Conservation (phyloP, 2,329 filamentous ascomycete genomes). For the Neurospora sp. region DNA sequence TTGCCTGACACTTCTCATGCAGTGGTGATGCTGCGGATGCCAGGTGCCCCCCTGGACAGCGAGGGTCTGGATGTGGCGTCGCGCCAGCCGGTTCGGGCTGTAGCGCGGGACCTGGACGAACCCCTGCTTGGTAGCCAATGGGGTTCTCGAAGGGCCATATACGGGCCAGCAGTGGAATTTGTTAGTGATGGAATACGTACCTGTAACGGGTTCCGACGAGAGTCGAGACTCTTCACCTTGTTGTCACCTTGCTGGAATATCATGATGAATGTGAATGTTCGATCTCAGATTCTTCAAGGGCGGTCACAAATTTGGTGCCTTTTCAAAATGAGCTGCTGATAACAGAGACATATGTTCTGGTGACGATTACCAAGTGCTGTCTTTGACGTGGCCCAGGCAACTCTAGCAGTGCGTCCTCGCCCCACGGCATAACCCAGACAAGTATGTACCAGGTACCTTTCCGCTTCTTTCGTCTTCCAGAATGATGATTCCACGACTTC, state of each 20-base stretch:
- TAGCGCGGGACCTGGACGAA: neutral
- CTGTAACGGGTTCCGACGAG: neutral
- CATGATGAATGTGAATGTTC: neutral
- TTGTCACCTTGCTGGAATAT: neutral
- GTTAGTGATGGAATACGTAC: neutral
- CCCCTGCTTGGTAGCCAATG: neutral
- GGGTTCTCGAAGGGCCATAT: neutral
- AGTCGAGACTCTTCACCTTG: neutral
- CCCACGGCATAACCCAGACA: neutral
- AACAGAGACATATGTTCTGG: neutral
- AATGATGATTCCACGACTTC: neutral
- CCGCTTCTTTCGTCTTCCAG: neutral
- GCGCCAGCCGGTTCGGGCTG: neutral
- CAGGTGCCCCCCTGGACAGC: neutral
- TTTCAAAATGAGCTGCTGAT: neutral
- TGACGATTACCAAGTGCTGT: neutral
- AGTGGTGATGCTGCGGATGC: neutral
- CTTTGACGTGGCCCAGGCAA: neutral
- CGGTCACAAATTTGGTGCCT: neutral
- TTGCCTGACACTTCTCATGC: neutral
- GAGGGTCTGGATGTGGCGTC: neutral
- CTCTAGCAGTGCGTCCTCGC: neutral
- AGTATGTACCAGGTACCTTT: neutral
- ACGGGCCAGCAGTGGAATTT: neutral
- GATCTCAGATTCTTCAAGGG: neutral